These are phyloP conservation scores for Ustilago trichophora DNA, from an alignment of 1,284 basidiomycete genomes.

Conservation along the genomic window DNA sequence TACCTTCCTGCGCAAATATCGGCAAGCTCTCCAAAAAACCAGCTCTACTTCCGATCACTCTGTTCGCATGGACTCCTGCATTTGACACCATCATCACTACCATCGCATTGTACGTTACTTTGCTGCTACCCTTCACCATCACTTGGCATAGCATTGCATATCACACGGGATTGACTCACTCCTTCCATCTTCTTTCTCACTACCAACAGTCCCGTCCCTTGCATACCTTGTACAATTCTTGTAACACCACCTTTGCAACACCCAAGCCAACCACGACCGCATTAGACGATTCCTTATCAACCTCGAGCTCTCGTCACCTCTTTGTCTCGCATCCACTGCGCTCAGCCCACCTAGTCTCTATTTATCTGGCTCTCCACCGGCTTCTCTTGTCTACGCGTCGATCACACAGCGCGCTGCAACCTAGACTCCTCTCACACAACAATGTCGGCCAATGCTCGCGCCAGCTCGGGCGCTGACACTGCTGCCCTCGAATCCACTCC, in stretches of 20 bases:
- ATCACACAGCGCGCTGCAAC: not conserved
- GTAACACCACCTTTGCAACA: slow-evolving; percentile 45
- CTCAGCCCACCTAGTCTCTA: no score
- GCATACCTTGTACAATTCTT: slow-evolving; percentile 48
- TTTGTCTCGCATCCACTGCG: no score
- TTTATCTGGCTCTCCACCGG: no score
- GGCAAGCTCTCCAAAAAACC: slow-evolving; percentile 17
- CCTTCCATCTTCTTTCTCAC: not conserved
- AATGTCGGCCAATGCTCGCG: slow-evolving; percentile 22
- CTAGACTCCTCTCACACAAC: slow-evolving; percentile 20
- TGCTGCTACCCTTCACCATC: no score
- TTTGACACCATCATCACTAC: slow-evolving; percentile 11
- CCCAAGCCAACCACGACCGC: slow-evolving; percentile 2
- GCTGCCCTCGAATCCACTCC: slow-evolving; percentile 29
- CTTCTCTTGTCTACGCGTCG: not conserved
- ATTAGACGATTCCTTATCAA: slow-evolving; percentile 18
- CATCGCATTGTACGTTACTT: slow-evolving; percentile 27
- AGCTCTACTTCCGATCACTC: slow-evolving; percentile 14
- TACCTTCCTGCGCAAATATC: slow-evolving; percentile 31
- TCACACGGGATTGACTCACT: no score
- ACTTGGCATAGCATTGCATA: no score
- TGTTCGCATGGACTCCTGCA: slow-evolving; percentile 33
- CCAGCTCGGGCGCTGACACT: slow-evolving; percentile 9
- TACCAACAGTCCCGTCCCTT: slow-evolving; percentile 36
- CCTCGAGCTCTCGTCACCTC: not conserved